These are phyloP conservation scores for Syzygium oleosum DNA, from an alignment of 345 rosid species.

Conservation along the genomic window DNA sequence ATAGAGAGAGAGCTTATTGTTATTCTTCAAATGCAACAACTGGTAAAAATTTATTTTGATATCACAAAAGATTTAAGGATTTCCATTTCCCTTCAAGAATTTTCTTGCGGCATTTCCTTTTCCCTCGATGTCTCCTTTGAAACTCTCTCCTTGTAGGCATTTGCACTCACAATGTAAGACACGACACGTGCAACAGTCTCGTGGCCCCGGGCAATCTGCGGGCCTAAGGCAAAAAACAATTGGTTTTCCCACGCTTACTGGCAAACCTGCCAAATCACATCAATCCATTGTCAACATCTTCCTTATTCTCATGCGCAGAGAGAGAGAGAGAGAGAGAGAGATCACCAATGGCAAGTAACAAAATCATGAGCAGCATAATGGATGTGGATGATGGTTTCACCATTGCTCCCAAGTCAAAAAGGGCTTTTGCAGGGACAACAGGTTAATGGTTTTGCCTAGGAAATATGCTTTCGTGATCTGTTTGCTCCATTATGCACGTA, in stretches of 20 bases:
- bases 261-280: not conserved
- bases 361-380: not conserved
- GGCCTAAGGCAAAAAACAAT: not conserved
- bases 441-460: not conserved
- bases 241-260: not conserved
- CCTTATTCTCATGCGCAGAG: not conserved
- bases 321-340: not conserved
- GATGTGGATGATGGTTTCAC: not conserved
- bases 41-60: not conserved
- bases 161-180: not conserved
- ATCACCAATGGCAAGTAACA: not conserved
- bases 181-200: not conserved
- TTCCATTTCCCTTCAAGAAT: not conserved
- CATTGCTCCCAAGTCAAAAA: not conserved
- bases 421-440: not conserved
- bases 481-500: not conserved
- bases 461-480: not conserved
- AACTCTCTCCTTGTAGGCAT: not conserved
- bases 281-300: not conserved
- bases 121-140: not conserved
- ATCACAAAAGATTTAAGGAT: not conserved
- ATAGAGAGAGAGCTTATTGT: not conserved
- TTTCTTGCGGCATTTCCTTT: not conserved
- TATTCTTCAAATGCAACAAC: not conserved
- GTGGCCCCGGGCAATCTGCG: not conserved